Evolutionary conservation across 2,329 filamentous ascomycete species (phyloP).

Genomic region (Trichoderma sp.): DNA sequence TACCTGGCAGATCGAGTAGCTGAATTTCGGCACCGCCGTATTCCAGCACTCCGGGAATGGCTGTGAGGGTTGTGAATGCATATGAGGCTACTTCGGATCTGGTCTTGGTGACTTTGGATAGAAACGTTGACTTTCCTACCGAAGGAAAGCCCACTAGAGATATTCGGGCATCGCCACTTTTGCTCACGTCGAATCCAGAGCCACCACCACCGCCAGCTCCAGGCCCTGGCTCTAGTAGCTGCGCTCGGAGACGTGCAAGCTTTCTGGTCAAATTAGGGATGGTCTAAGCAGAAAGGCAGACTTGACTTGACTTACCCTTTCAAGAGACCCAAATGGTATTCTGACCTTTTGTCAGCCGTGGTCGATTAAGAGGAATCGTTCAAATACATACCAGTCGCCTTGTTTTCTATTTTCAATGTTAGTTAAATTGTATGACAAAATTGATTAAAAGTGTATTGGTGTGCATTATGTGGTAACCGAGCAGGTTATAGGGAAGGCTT

Average conservation of each 20-base stretch:
- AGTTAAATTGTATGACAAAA: slow-evolving; percentile 24
- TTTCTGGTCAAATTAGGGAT: slow-evolving; percentile 58
- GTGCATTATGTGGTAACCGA: neutral
- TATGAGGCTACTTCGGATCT: slow-evolving; percentile 95
- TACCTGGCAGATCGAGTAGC: slow-evolving; percentile 93
- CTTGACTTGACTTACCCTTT: slow-evolving; percentile 72
- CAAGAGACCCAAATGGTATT: slow-evolving; percentile 95
- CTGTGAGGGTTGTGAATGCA: slow-evolving; percentile 94
- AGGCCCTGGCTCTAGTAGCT: slow-evolving; percentile 84
- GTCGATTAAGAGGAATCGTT: neutral
- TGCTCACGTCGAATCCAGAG: slow-evolving; percentile 88
- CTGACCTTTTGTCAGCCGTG: slow-evolving; percentile 45
- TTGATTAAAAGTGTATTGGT: neutral
- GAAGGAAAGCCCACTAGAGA: slow-evolving; percentile 98
- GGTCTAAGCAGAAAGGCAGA: neutral
- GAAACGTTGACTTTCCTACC: slow-evolving; percentile 95
- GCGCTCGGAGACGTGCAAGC: slow-evolving; percentile 88
- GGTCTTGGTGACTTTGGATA: slow-evolving; percentile 99
- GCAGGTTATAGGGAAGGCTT: neutral
- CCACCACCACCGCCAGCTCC: slow-evolving; percentile 77
- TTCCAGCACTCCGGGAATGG: slow-evolving; percentile 94
- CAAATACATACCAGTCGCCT: slow-evolving; percentile 79
- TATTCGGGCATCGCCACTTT: slow-evolving; percentile 94
- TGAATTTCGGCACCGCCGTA: slow-evolving; percentile 98
- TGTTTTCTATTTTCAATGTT: slow-evolving; percentile 70